A percentile compares a stretch with the other conserved stretches of the same genome.
These are phyloP conservation scores for Pholiota molesta DNA, from an alignment of 768 basidiomycete species.

Conservation along the genomic window DNA sequence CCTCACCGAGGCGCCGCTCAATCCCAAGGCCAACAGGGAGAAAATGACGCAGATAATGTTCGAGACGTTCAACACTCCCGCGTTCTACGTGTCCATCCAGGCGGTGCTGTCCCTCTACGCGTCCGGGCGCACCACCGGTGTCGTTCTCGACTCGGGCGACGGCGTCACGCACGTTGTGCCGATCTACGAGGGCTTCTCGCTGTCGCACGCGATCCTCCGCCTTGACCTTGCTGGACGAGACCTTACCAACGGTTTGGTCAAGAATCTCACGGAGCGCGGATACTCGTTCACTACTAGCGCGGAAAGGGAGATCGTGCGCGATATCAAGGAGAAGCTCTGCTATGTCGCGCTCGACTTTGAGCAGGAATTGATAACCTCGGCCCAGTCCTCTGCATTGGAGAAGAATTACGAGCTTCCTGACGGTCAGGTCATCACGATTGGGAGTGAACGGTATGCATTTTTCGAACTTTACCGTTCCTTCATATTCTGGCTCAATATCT, in stretches of 20 bases:
- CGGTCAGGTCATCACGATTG: conserved; percentile 94
- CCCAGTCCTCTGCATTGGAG: conserved; percentile 86
- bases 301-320: conserved; percentile 92
- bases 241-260: conserved; percentile 81
- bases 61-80: conserved; percentile 92
- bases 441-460: conserved; percentile 85
- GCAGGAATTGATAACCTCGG: conserved; percentile 52
- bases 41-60: conserved; percentile 98
- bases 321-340: conserved; percentile 97
- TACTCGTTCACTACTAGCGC: conserved; percentile 96
- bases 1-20: conserved; percentile 91
- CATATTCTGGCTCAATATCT: conserved; percentile 52
- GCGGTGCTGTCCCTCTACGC: conserved; percentile 91
- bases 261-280: conserved; percentile 88
- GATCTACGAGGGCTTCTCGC: conserved; percentile 93
- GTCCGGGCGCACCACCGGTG: conserved; percentile 94
- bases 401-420: conserved; percentile 93
- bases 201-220: conserved; percentile 92
- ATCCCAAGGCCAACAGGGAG: conserved; percentile 92
- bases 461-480: conserved; percentile 30
- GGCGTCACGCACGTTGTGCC: conserved; percentile 97
- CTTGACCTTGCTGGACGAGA: conserved; percentile 94
- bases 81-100: conserved; percentile 92
- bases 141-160: conserved; percentile 96
- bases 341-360: conserved; percentile 96